Evolutionary conservation across 192 early-diverging fungal genomes (phyloP), one percentile per base, ranked within the genome.

Genomic region (Umbelopsis sp.): DNA sequence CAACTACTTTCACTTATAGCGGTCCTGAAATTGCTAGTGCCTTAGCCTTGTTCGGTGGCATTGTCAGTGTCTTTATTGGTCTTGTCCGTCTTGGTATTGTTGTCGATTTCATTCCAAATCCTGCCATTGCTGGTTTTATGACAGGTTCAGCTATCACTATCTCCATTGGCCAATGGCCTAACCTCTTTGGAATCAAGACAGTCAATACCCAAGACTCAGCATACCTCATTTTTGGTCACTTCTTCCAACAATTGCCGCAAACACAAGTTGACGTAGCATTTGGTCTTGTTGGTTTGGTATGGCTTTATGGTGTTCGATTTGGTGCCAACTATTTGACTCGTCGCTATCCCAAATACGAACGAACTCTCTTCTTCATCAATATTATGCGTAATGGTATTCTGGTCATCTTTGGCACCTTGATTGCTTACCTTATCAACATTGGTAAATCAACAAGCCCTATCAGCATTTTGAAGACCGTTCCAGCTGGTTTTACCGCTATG

Each of bases 51-150:
- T 81, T 96, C 49, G 82, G 88, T 44, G 96, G 96, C 26, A 74
- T 91, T 26, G 81, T 94, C 29, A 76, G 92, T 11, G 77, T 88
- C 14, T 79, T 83, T 32, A 75, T 98, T 36, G 96, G 96, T 31
- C 72, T 96, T 11, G 75, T 96, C 22, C 90, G 93, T 14, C 81
- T 98, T 31, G 96, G 96, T 11, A 89, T 94, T 71, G 80, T 96
- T 24, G 90, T 96, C 31, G 94, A 96, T 76, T 95, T 96, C 76
- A 92, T 98, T 77, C 92, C 96, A 88, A 31, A 77, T 79, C 87
- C 94, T 7, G 93, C 93, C 20, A 90, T 97, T 73, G 90, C 90
- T 7, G 95, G 94, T 2, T 97, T 95, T 76, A 94, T 91, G 70
- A 89, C 92, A 4, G 95, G 94, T 22, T 92, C 93, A 6, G 94